Evolutionary conservation across 148 eudicot species (phyloP).

Genomic region (Rhododendron mucronatum): DNA sequence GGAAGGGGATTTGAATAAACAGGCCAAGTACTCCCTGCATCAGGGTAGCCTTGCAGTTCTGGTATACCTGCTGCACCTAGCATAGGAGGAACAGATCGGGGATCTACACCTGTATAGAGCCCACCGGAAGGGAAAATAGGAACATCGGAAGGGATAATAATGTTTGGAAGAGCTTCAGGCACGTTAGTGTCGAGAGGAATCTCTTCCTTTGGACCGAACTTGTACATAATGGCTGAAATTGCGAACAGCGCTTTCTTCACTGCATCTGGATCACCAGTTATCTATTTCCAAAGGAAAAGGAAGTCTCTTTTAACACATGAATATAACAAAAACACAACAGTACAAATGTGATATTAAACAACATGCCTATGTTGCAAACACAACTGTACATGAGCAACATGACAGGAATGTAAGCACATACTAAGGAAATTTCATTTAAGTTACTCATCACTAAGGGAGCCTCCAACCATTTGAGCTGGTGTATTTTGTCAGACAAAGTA

Average conservation of each 20-base stretch:
- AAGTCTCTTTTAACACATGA: neutral
- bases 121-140: slow-evolving; percentile 66
- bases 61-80: slow-evolving; percentile 44
- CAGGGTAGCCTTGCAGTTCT: slow-evolving; percentile 57
- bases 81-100: slow-evolving; percentile 55
- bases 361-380: neutral
- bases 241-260: slow-evolving; percentile 84
- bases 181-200: slow-evolving; percentile 69
- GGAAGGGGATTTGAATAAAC: slow-evolving; percentile 56
- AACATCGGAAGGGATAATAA: slow-evolving; percentile 82
- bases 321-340: neutral
- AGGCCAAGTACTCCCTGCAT: slow-evolving; percentile 65
- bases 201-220: slow-evolving; percentile 75
- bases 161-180: slow-evolving; percentile 69
- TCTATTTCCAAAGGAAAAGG: slow-evolving; percentile 31
- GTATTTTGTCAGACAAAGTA: neutral
- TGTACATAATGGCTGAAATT: slow-evolving; percentile 86
- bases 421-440: neutral
- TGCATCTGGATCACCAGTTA: slow-evolving; percentile 77
- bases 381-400: neutral
- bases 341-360: neutral
- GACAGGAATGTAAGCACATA: neutral
- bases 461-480: neutral
- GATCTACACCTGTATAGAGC: slow-evolving; percentile 60
- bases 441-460: neutral